These are phyloP conservation scores for Solanum chilense DNA, from an alignment of 257 asterid species.

Conservation along the genomic window DNA sequence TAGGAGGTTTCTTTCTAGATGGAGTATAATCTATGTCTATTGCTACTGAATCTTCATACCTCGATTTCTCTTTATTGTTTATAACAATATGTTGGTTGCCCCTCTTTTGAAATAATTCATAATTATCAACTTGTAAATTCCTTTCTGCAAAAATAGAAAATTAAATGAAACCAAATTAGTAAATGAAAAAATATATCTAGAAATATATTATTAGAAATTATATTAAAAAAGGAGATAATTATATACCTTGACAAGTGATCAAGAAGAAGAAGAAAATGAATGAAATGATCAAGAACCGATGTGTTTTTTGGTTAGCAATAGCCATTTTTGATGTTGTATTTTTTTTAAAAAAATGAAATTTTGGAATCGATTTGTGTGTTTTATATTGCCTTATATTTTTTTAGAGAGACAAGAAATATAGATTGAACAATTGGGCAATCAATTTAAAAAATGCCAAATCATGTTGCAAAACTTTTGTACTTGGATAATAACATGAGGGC, in stretches of 20 bases:
- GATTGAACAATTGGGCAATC: neutral
- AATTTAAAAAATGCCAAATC: neutral
- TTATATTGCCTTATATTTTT: neutral
- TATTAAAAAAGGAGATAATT: neutral
- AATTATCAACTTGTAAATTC: neutral
- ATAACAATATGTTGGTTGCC: neutral
- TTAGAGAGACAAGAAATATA: neutral
- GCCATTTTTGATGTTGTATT: neutral
- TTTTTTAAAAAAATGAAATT: neutral
- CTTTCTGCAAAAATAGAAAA: neutral
- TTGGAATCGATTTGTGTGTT: neutral
- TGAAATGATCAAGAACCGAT: neutral
- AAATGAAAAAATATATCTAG: neutral
- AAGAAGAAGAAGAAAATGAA: neutral
- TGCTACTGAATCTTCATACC: neutral
- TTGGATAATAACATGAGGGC: neutral
- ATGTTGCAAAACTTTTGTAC: neutral
- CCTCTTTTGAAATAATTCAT: neutral
- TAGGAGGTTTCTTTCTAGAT: conserved; percentile 18
- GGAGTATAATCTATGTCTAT: conserved; percentile 13
- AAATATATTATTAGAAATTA: too few relatives aligned
- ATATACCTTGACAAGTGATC: conserved; percentile 7
- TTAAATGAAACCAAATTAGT: neutral
- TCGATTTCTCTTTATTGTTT: neutral
- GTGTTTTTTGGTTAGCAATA: neutral